Evolutionary conservation across 352 stramenopile genomes (phyloP).

Genomic region (Pilasporangium apinafurcum): DNA sequence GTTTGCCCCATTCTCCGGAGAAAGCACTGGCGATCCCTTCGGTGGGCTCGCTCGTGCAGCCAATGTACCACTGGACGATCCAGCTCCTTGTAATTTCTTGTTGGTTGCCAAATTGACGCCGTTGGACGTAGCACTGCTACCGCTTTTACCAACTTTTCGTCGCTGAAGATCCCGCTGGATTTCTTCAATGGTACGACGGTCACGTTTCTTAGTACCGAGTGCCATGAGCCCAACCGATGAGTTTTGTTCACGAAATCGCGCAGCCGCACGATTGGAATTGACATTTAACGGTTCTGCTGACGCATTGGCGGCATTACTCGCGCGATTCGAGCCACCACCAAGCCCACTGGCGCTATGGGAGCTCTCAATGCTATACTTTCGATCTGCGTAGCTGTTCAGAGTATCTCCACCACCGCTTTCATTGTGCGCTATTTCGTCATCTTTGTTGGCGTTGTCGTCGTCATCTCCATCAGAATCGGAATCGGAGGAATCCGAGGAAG

Average conservation of each 20-base stretch:
- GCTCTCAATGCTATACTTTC: constrained; percentile 35
- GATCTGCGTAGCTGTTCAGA: constrained; percentile 7
- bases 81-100: background rate
- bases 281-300: constrained; percentile 47
- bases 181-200: constrained; percentile 84
- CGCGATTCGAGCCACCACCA: background rate
- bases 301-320: too few species aligned
- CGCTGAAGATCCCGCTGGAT: constrained; percentile 76
- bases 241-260: constrained; percentile 60
- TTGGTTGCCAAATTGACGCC: background rate
- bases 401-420: too few species aligned
- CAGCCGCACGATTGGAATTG: constrained; percentile 59
- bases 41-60: constrained; percentile 43
- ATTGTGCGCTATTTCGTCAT: constrained; percentile 1
- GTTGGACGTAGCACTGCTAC: background rate
- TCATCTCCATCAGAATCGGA: constrained; percentile 64
- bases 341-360: constrained; percentile 14
- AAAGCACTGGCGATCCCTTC: constrained; percentile 61
- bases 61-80: constrained; percentile 2
- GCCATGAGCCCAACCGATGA: constrained; percentile 53
- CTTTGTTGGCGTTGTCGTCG: constrained; percentile 17
- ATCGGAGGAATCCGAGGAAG: constrained; percentile 70
- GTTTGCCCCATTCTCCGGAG: constrained; percentile 34
- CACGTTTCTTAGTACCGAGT: constrained; percentile 79
- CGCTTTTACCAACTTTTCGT: constrained; percentile 35